Percentiles rank a stretch among this genome's conserved stretches.
These are phyloP conservation scores for Quercus engelmannii DNA, from an alignment of 306 rosid species.

Conservation along the genomic window DNA sequence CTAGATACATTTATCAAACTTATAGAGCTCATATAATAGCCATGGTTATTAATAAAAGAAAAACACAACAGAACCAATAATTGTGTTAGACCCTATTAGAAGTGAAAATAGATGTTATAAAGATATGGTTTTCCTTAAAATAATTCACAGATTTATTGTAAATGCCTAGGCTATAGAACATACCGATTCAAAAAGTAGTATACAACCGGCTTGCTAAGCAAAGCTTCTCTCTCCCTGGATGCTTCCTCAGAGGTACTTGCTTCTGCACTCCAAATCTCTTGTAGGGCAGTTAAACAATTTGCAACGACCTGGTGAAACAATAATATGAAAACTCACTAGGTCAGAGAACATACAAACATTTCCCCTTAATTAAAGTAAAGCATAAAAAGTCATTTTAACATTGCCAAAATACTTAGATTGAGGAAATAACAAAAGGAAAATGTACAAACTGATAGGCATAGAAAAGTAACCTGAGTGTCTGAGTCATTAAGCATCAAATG, in stretches of 20 bases:
- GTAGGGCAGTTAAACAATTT: conserved; percentile 87
- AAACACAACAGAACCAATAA: not conserved
- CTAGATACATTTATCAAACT: not conserved
- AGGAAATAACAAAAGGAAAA: conserved; percentile 8
- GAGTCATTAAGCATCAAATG: conserved; percentile 82
- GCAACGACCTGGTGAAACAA: conserved; percentile 76
- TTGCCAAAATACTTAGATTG: not conserved
- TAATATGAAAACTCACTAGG: not conserved
- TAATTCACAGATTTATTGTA: not conserved
- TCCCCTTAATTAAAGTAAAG: not conserved
- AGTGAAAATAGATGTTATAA: not conserved
- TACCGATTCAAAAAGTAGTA: conserved; percentile 86
- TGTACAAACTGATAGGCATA: not conserved
- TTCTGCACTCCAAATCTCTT: conserved; percentile 96
- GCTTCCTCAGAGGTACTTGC: conserved; percentile 86
- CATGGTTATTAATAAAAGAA: not conserved
- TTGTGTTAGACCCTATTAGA: not conserved
- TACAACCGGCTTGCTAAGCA: conserved; percentile 85
- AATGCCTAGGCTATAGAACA: conserved; percentile 10
- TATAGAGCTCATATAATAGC: not conserved
- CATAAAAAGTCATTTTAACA: not conserved
- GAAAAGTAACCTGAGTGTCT: conserved; percentile 74
- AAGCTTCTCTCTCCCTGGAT: conserved; percentile 82
- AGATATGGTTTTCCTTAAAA: not conserved
- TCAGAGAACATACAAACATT: not conserved